These are phyloP conservation scores for Aspergillus funiculosus DNA, from an alignment of 495 filamentous ascomycete genomes.

Conservation along the genomic window DNA sequence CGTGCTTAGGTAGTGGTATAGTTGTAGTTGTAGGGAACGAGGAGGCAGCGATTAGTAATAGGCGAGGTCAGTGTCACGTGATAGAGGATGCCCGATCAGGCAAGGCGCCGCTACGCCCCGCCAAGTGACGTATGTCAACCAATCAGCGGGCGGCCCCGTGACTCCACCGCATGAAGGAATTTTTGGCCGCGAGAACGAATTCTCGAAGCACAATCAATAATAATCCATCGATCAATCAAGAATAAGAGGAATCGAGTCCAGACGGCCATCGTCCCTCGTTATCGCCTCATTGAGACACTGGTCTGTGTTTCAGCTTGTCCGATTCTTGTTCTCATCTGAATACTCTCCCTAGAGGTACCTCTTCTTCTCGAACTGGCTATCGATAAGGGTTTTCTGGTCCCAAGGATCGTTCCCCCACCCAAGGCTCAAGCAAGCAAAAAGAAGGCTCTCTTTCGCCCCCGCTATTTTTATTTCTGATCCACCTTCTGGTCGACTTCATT, in stretches of 20 bases:
- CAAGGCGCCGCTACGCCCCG: slow-evolving; percentile 23
- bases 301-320: neutral
- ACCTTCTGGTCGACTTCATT: slow-evolving; percentile 29
- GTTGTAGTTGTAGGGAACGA: too few species aligned
- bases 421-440: slow-evolving; percentile 16
- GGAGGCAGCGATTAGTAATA: slow-evolving; percentile 6
- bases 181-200: slow-evolving; percentile 25
- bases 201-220: slow-evolving; percentile 7
- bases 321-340: slow-evolving; percentile 3
- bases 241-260: too few species aligned
- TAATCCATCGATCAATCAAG: too few species aligned
- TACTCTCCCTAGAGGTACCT: too few species aligned
- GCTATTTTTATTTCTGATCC: slow-evolving; percentile 33
- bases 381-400: slow-evolving; percentile 44
- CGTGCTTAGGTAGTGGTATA: too few species aligned
- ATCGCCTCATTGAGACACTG: neutral
- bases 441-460: slow-evolving; percentile 28
- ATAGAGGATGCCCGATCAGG: slow-evolving; percentile 23
- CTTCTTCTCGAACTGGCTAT: too few species aligned
- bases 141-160: slow-evolving; percentile 33
- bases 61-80: slow-evolving; percentile 18
- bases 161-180: slow-evolving; percentile 26
- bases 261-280: neutral
- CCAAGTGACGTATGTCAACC: slow-evolving; percentile 29
- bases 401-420: slow-evolving; percentile 26